Base-by-base conservation (phyloP, 1,284 basidiomycete species). In the Rhizoctonia solani region DNA sequence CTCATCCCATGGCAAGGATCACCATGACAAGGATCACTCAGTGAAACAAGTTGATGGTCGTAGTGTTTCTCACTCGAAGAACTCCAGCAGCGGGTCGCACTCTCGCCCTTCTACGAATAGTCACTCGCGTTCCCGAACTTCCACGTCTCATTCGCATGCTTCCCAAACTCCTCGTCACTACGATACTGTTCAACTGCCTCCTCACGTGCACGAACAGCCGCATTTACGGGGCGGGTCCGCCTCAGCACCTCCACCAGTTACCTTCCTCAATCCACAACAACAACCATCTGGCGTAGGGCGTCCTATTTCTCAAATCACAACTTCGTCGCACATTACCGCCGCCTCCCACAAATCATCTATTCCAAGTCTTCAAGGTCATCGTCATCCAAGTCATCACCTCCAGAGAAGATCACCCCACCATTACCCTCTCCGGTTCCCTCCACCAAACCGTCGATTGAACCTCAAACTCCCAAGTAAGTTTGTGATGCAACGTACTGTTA, bases 331-430 rank as follows among this genome's bases (percentile, higher is more conserved):
- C 23, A 46, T 44, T n/a, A n/a, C n/a, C n/a, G n/a, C n/a, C n/a
- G n/a, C n/a, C n/a, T n/a, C n/a, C n/a, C n/a, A n/a, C n/a, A n/a
- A n/a, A n/a, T n/a, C n/a, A n/a, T n/a, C n/a, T n/a, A n/a, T n/a
- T n/a, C n/a, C n/a, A n/a, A n/a, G n/a, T n/a, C n/a, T n/a, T n/a
- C n/a, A n/a, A n/a, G n/a, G n/a, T n/a, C n/a, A n/a, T n/a, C n/a
- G 32, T 61, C 58, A 2, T 32, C 46, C 58, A 61, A 50, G 58
- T 50, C 58, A 3, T 61, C 58, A 6, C 58, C 58, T 49, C 46
- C 58, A 25, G 58, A 61, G 46, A 39, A 61, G 41, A 29, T 21
- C 19, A 16, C 58, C 14, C 50, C 58, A 25, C 58, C 46, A 13
- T 47, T 50, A 25, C 32, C 56, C 27, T 13, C 42, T 14, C 56